A percentile compares a stretch with the other conserved stretches of the same genome.
phyloP scores from a whole-genome alignment of 768 basidiomycete species.

The Tulasnella sp. region DNA sequence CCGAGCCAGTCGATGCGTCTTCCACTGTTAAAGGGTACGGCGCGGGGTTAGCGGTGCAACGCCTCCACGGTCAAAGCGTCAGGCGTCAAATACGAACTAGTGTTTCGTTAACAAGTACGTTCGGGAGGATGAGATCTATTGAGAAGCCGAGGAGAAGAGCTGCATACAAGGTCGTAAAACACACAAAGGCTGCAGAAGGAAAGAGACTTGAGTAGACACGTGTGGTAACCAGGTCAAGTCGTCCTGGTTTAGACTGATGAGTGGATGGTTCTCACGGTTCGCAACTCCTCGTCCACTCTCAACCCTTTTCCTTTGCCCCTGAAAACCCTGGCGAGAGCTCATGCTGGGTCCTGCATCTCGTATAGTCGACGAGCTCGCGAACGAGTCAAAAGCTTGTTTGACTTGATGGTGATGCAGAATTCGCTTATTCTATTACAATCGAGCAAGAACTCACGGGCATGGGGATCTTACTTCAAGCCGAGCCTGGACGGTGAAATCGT shows the following conservation, averaged over 20 bases:
- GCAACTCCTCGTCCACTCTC: not conserved
- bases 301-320: not conserved
- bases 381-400: not conserved
- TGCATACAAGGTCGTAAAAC: not conserved
- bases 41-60: conserved; percentile 1
- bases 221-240: not conserved
- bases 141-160: not conserved
- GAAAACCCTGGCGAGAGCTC: not conserved
- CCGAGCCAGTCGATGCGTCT: conserved; percentile 59
- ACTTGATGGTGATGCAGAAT: not conserved
- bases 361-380: not conserved
- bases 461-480: not conserved
- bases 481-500: not conserved
- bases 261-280: not conserved
- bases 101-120: not conserved
- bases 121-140: not conserved
- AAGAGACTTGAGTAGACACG: not conserved
- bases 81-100: not conserved
- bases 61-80: not conserved
- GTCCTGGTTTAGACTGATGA: conserved; percentile 2
- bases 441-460: not conserved
- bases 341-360: not conserved
- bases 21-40: conserved; percentile 27
- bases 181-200: not conserved
- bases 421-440: not conserved